phyloP scores from a whole-genome alignment of 1,284 basidiomycete species.

The Trichosporon ovoides region DNA sequence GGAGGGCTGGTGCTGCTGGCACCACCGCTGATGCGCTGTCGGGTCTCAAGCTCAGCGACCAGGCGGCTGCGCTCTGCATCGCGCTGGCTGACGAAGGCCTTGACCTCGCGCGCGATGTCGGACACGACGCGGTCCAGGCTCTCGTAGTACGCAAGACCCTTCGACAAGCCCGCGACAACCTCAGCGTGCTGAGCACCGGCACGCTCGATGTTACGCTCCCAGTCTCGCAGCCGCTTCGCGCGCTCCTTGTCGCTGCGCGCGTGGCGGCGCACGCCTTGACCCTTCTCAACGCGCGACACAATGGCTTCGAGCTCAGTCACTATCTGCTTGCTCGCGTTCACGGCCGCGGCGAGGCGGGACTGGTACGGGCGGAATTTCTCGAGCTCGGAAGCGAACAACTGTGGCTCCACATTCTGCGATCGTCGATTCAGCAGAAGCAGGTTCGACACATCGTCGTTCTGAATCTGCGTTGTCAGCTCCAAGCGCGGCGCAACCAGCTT shows the following conservation, averaged over 20 bases:
- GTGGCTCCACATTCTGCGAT: conserved; percentile 73
- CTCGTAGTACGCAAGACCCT: conserved; percentile 81
- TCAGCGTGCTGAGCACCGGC: conserved; percentile 81
- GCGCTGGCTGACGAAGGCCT: conserved; percentile 61
- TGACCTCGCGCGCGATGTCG: conserved; percentile 60
- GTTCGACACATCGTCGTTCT: conserved; percentile 94
- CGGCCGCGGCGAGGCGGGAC: conserved; percentile 66
- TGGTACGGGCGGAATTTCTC: conserved; percentile 95
- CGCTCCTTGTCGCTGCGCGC: conserved; percentile 68
- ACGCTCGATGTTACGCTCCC: conserved; percentile 63
- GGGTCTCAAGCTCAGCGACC: conserved; percentile 64
- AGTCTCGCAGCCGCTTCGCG: conserved; percentile 65
- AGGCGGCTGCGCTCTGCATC: conserved; percentile 67
- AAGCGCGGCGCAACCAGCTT: not conserved
- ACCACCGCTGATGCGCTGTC: conserved; percentile 27
- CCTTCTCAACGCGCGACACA: conserved; percentile 64
- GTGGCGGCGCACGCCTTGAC: conserved; percentile 67
- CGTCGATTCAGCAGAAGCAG: conserved; percentile 86
- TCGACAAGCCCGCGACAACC: conserved; percentile 75
- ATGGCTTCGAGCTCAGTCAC: conserved; percentile 66
- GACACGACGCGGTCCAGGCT: conserved; percentile 67
- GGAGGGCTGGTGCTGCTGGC: conserved; percentile 23
- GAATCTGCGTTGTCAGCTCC: conserved; percentile 58
- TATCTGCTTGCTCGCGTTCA: conserved; percentile 67
- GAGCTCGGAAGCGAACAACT: conserved; percentile 84